These are phyloP conservation scores for Sarocladium kiliense DNA, from an alignment of 2,329 filamentous ascomycete genomes.

Conservation along the genomic window DNA sequence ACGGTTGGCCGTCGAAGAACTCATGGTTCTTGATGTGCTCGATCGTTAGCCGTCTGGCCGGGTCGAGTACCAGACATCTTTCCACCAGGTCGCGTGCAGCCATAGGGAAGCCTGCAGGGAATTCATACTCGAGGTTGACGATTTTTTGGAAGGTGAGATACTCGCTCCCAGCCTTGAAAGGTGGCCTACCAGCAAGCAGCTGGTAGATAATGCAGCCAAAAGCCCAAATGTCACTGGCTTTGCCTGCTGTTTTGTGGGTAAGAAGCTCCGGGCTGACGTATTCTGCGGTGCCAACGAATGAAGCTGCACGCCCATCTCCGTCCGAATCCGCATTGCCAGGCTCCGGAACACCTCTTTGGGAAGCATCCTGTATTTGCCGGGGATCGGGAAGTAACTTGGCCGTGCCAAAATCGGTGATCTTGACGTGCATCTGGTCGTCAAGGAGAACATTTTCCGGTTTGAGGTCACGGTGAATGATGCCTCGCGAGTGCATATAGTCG, in stretches of 20 bases:
- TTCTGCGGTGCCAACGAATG: conserved; percentile 95
- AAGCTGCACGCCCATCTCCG: conserved; percentile 74
- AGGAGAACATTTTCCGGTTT: conserved; percentile 97
- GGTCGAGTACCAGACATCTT: conserved; percentile 83
- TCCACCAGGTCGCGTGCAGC: conserved; percentile 87
- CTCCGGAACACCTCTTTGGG: conserved; percentile 30
- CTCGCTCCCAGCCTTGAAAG: conserved; percentile 93
- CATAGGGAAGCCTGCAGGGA: conserved; percentile 80
- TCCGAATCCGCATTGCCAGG: conserved; percentile 31
- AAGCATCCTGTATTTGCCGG: conserved; percentile 30
- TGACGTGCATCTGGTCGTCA: conserved; percentile 94
- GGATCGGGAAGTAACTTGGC: conserved; percentile 71
- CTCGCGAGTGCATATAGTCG: conserved; percentile 95
- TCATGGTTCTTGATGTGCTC: conserved; percentile 96
- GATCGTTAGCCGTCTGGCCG: conserved; percentile 74
- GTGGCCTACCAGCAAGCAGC: conserved; percentile 87
- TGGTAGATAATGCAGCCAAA: conserved; percentile 99
- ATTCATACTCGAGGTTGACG: conserved; percentile 88
- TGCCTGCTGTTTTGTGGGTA: conserved; percentile 94
- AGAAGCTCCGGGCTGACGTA: conserved; percentile 98
- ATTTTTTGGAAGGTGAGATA: conserved; percentile 99
- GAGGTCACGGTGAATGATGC: conserved; percentile 92
- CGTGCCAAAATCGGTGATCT: conserved; percentile 98
- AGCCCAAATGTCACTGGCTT: conserved; percentile 96
- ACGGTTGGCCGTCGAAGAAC: conserved; percentile 84